Conservation (phyloP, 192 early-diverging fungal genomes). For the Dispira parvispora region DNA sequence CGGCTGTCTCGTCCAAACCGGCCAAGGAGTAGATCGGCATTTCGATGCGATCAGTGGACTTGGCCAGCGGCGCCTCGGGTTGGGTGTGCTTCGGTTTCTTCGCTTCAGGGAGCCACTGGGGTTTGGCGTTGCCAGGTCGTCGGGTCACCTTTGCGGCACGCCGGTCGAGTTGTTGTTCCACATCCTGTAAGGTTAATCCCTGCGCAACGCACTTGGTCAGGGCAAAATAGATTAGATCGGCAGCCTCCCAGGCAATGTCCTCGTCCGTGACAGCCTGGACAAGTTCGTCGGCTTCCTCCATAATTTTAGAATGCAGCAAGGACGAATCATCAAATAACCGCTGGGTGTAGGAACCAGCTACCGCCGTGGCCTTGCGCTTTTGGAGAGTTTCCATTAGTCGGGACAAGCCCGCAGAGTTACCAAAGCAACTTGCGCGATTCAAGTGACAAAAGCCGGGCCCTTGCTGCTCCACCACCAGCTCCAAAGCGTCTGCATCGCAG, state of each 20-base stretch:
- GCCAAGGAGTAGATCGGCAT: constrained; percentile 53
- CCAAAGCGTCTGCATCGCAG: constrained; percentile 80
- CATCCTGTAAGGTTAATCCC: constrained; percentile 66
- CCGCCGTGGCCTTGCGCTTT: constrained; percentile 50
- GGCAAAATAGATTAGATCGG: constrained; percentile 93
- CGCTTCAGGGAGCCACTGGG: constrained; percentile 32
- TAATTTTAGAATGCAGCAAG: constrained; percentile 78
- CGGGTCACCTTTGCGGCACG: constrained; percentile 72
- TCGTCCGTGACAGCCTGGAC: constrained; percentile 54
- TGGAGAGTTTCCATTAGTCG: constrained; percentile 52
- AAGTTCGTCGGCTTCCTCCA: constrained; percentile 90
- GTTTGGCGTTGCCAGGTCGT: constrained; percentile 88
- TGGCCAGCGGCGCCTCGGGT: constrained; percentile 13
- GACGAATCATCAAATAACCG: constrained; percentile 70
- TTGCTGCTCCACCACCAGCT: constrained; percentile 72
- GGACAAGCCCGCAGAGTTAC: constrained; percentile 41
- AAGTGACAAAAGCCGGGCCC: constrained; percentile 89
- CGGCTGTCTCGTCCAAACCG: constrained; percentile 30
- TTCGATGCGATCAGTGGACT: constrained; percentile 34
- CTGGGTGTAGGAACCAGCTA: constrained; percentile 79
- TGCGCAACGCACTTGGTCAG: constrained; percentile 67
- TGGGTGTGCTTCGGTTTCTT: constrained; percentile 10
- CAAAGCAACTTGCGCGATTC: constrained; percentile 85
- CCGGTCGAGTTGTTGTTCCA: constrained; percentile 73
- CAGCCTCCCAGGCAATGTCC: constrained; percentile 89